Evolutionary conservation across 208 protist species (phyloP), one percentile per base, ranked within the genome.

Genomic region (Trypanosoma avium): DNA sequence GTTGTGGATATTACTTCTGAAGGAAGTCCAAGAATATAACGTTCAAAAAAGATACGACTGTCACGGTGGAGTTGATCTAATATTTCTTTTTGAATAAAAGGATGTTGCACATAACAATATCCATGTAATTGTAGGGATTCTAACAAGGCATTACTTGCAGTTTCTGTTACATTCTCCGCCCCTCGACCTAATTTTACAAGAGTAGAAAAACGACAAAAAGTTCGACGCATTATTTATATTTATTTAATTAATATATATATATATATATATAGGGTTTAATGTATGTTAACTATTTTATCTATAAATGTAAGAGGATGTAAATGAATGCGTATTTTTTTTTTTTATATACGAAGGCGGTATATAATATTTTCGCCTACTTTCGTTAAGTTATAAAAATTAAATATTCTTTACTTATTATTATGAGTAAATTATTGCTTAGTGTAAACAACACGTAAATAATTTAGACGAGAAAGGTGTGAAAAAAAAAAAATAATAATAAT

Each of bases 21-120:
- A 8, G 50, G 35, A 30, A 77, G 30, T 32, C 77, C 67, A 10
- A 90, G 64, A n/a, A 90, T 70, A 63, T 92, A 90, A 71, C 88
- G 84, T 73, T 94, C 88, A 54, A 94, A 91, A 60, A 94, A 90
- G 58, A 84, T 84, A 54, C 87, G 81, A 55, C 84, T 81, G 61
- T 94, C 87, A 40, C 87, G 83, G 67, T 94, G 87, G 12, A 94
- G 84, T 65, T 94, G 87, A 5, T 94, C 82, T 21, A 94, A 65
- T 33, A 94, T 91, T 30, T 79, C 84, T 55, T 82, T 81, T 29
- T 94, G 87, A 48, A 94, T 94, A 55, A 89, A 94, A 29, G 87
- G 87, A 69, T 94, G 88, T 71, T 94, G 84, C 4, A 94, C 76
- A 68, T 94, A 94, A 67, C 88, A 94, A 67, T 94, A 94, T 30